A percentile compares a stretch with the other conserved stretches of the same genome.
Evolutionary conservation across 2,329 filamentous ascomycete species (phyloP).

Genomic region (Alternaria triticimaculans): DNA sequence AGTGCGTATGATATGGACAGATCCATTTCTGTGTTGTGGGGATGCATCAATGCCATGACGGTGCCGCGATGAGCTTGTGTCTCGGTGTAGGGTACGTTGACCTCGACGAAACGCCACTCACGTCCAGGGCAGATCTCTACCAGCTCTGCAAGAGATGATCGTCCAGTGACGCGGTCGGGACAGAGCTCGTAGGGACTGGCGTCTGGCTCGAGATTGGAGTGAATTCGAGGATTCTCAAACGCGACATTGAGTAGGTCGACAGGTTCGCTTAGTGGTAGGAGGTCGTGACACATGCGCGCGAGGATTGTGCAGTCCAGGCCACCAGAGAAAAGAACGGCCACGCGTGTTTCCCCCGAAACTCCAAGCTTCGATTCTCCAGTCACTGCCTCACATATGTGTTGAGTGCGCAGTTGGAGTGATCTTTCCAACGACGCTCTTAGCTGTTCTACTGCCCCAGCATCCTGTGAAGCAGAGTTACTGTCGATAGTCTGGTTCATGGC

Average conservation of each 20-base stretch:
- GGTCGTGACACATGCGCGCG: slow-evolving; percentile 78
- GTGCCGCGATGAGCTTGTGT: slow-evolving; percentile 70
- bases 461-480: slow-evolving; percentile 19
- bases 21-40: slow-evolving; percentile 99
- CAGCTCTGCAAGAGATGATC: slow-evolving; percentile 80
- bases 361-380: neutral
- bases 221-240: slow-evolving; percentile 86
- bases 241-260: slow-evolving; percentile 95
- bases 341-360: slow-evolving; percentile 49
- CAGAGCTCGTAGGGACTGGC: slow-evolving; percentile 76
- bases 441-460: slow-evolving; percentile 55
- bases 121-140: slow-evolving; percentile 70
- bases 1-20: slow-evolving; percentile 90
- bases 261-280: slow-evolving; percentile 70
- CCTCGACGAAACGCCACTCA: slow-evolving; percentile 81
- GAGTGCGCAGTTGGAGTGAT: slow-evolving; percentile 67
- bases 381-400: slow-evolving; percentile 39
- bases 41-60: slow-evolving; percentile 80
- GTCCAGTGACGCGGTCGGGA: slow-evolving; percentile 87
- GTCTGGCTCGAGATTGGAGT: slow-evolving; percentile 45
- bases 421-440: slow-evolving; percentile 63
- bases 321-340: slow-evolving; percentile 91
- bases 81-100: slow-evolving; percentile 83
- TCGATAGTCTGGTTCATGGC: slow-evolving; percentile 49
- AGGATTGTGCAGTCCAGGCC: slow-evolving; percentile 92